Percentiles rank a stretch among this genome's conserved stretches.
Evolutionary conservation across 2,329 filamentous ascomycete genomes (phyloP).

Genomic region (Plectosphaerella sp.): DNA sequence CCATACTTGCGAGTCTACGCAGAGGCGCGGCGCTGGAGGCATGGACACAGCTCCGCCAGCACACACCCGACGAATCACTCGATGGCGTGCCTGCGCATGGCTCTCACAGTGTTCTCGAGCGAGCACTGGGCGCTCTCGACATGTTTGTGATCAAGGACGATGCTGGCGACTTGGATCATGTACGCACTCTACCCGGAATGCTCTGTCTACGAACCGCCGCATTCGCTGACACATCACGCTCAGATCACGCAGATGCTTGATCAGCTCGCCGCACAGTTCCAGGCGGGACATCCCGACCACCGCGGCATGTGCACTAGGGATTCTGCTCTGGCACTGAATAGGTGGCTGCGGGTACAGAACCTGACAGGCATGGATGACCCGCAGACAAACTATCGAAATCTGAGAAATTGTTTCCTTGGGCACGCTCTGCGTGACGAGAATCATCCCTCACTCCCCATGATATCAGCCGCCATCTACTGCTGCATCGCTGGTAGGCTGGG

Average conservation of each 20-base stretch:
- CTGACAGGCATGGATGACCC: conserved; percentile 67
- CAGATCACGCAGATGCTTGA: conserved; percentile 65
- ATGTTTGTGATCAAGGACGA: conserved; percentile 78
- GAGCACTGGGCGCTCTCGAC: conserved; percentile 77
- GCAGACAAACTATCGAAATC: conserved; percentile 65
- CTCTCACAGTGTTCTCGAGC: conserved; percentile 50
- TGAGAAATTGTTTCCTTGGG: conserved; percentile 86
- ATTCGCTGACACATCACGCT: conserved; percentile 12
- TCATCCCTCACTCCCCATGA: conserved; percentile 79
- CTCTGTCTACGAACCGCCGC: not conserved
- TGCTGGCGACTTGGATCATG: conserved; percentile 69
- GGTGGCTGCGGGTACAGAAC: conserved; percentile 64
- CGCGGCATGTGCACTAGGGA: conserved; percentile 54
- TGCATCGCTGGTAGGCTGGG: conserved; percentile 70
- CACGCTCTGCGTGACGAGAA: conserved; percentile 67
- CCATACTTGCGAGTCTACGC: conserved; percentile 74
- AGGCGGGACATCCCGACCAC: conserved; percentile 45
- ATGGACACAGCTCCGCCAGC: conserved; percentile 55
- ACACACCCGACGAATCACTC: not conserved
- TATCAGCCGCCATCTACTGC: conserved; percentile 84
- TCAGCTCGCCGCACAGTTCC: conserved; percentile 54
- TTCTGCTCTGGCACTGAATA: conserved; percentile 64
- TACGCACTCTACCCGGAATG: conserved; percentile 27
- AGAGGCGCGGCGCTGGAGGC: conserved; percentile 72
- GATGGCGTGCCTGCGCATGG: not conserved